phyloP scores from a whole-genome alignment of 768 basidiomycete species.

The Epithele typhae region DNA sequence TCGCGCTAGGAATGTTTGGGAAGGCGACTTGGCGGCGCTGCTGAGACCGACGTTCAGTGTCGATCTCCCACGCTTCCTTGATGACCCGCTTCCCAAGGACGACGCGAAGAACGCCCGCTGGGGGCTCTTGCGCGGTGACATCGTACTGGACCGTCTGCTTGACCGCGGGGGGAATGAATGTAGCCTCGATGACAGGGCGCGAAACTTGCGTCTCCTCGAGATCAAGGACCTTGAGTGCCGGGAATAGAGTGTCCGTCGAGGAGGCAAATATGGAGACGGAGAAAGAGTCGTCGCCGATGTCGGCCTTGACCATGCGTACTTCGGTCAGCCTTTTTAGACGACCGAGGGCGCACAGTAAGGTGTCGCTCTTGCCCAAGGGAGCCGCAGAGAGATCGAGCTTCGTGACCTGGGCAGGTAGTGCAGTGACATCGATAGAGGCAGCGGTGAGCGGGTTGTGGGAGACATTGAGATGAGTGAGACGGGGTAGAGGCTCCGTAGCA shows the following conservation, averaged over 20 bases:
- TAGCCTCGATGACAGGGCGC: slow-evolving; percentile 37
- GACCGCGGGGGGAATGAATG: slow-evolving; percentile 37
- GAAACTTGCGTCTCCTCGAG: slow-evolving; percentile 62
- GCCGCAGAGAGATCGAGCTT: slow-evolving; percentile 67
- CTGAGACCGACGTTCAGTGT: slow-evolving; percentile 54
- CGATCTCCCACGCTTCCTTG: slow-evolving; percentile 78
- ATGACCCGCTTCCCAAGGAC: slow-evolving; percentile 67
- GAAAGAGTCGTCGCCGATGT: slow-evolving; percentile 60
- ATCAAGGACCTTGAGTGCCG: slow-evolving; percentile 53
- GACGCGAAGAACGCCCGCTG: slow-evolving; percentile 48
- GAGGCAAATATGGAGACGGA: slow-evolving; percentile 33
- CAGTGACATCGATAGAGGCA: slow-evolving; percentile 43
- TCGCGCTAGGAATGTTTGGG: slow-evolving; percentile 6
- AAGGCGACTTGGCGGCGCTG: slow-evolving; percentile 29
- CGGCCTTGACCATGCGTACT: slow-evolving; percentile 49
- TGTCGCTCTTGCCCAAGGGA: slow-evolving; percentile 46
- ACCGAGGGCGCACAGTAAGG: slow-evolving; percentile 44
- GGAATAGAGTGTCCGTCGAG: slow-evolving; percentile 36
- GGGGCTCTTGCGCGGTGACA: slow-evolving; percentile 47
- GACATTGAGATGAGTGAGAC: slow-evolving; percentile 56
- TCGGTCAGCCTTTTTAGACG: slow-evolving; percentile 51
- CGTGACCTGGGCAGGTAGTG: slow-evolving; percentile 47
- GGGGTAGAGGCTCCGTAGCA: slow-evolving; percentile 60
- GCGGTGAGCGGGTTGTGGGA: slow-evolving; percentile 66
- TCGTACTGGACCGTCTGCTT: slow-evolving; percentile 53